Percentiles rank a stretch among this genome's conserved stretches.
Conservation (phyloP, 1,284 basidiomycete species). For the Puccinia coronata region DNA sequence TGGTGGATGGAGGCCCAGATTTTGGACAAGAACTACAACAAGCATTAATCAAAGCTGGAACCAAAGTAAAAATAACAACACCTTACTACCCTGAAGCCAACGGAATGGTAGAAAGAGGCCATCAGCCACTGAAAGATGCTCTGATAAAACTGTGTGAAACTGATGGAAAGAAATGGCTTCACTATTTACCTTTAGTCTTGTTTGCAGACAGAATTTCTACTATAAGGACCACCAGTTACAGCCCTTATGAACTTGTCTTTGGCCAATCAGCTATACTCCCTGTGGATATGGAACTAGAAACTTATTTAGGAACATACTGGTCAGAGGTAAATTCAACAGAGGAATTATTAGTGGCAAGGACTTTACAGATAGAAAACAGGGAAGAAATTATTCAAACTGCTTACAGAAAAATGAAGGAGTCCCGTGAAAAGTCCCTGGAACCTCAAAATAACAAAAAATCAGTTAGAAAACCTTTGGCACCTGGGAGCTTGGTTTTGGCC, state of each 20-base stretch:
- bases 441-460: background rate
- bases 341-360: background rate
- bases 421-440: background rate
- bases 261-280: constrained; percentile 16
- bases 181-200: too few relatives aligned
- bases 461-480: background rate
- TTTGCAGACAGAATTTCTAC: too few relatives aligned
- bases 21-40: too few relatives aligned
- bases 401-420: background rate
- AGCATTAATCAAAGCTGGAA: too few relatives aligned
- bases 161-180: too few relatives aligned
- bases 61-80: too few relatives aligned
- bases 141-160: too few relatives aligned
- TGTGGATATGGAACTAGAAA: constrained; percentile 2
- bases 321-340: background rate
- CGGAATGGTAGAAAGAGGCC: too few relatives aligned
- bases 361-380: background rate
- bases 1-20: too few relatives aligned
- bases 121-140: too few relatives aligned
- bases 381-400: background rate
- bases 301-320: constrained; percentile 4
- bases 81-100: too few relatives aligned
- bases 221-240: background rate
- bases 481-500: background rate
- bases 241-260: constrained; percentile 12